Evolutionary conservation across 139 green algal genomes (phyloP).

Genomic region (Microglena sp.): DNA sequence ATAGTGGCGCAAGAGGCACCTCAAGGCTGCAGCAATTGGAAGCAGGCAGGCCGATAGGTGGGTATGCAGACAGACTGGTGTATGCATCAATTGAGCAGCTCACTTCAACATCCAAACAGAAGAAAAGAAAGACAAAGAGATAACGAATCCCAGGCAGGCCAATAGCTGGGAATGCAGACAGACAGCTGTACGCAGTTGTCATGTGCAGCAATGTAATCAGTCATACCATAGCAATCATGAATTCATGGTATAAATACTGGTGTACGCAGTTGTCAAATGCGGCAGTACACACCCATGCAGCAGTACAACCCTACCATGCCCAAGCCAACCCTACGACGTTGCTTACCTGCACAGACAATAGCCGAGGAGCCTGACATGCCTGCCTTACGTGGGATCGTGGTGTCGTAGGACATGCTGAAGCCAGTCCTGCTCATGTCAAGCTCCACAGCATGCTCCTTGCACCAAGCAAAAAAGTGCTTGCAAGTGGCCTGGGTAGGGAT

Average conservation of each 20-base stretch:
- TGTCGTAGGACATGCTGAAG: slow-evolving; percentile 76
- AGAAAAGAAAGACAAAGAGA: background rate
- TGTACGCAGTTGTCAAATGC: background rate
- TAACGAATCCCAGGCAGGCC: background rate
- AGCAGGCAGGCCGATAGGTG: background rate
- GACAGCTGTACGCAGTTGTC: too few species aligned
- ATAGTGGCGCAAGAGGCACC: slow-evolving; percentile 73
- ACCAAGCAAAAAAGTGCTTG: slow-evolving; percentile 57
- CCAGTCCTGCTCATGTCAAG: slow-evolving; percentile 18
- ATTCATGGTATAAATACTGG: too few species aligned
- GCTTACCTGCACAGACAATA: slow-evolving; percentile 59
- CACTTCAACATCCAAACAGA: too few species aligned
- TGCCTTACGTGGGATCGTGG: slow-evolving; percentile 74
- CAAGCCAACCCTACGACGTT: background rate
- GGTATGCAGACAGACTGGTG: background rate
- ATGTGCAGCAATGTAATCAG: too few species aligned
- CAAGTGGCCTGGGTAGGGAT: slow-evolving; percentile 47
- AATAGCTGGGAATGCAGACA: too few species aligned
- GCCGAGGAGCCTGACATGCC: slow-evolving; percentile 81
- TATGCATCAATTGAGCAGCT: too few species aligned
- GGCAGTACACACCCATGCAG: background rate
- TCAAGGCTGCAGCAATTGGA: slow-evolving; percentile 51
- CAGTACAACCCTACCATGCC: background rate
- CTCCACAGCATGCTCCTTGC: slow-evolving; percentile 26
- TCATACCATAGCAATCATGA: too few species aligned